These are phyloP conservation scores for Coemansia sp. DNA, from an alignment of 192 early-diverging fungal genomes.

Conservation along the genomic window DNA sequence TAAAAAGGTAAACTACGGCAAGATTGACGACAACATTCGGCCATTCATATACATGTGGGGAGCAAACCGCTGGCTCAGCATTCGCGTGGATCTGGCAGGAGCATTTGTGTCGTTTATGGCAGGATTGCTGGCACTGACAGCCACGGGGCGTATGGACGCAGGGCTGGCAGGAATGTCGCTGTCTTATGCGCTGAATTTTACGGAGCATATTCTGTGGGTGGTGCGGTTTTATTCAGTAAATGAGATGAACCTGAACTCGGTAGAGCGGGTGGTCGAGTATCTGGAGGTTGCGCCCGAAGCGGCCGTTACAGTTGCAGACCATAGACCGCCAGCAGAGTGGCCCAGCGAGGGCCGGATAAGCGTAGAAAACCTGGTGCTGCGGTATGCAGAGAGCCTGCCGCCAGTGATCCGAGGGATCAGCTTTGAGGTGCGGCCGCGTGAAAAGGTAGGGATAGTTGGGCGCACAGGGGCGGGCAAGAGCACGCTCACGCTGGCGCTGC, in stretches of 20 bases:
- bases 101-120: conserved; percentile 58
- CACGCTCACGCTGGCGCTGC: conserved; percentile 66
- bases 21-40: conserved; percentile 75
- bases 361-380: conserved; percentile 65
- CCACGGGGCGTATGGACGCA: conserved; percentile 61
- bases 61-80: conserved; percentile 83
- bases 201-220: conserved; percentile 73
- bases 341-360: conserved; percentile 69
- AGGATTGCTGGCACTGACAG: conserved; percentile 60
- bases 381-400: conserved; percentile 63
- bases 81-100: conserved; percentile 67
- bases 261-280: conserved; percentile 85
- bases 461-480: conserved; percentile 82
- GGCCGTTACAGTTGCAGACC: conserved; percentile 45
- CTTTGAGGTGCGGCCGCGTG: conserved; percentile 64
- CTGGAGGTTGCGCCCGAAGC: conserved; percentile 74
- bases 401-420: conserved; percentile 71
- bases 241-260: conserved; percentile 81
- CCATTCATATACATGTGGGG: conserved; percentile 81
- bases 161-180: conserved; percentile 84
- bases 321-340: conserved; percentile 58
- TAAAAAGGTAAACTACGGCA: conserved; percentile 31
- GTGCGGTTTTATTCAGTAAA: conserved; percentile 71
- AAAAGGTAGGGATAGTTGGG: conserved; percentile 89
- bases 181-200: conserved; percentile 79